These are phyloP conservation scores for Cubamyces lactineus DNA, from an alignment of 768 basidiomycete species.

Conservation along the genomic window DNA sequence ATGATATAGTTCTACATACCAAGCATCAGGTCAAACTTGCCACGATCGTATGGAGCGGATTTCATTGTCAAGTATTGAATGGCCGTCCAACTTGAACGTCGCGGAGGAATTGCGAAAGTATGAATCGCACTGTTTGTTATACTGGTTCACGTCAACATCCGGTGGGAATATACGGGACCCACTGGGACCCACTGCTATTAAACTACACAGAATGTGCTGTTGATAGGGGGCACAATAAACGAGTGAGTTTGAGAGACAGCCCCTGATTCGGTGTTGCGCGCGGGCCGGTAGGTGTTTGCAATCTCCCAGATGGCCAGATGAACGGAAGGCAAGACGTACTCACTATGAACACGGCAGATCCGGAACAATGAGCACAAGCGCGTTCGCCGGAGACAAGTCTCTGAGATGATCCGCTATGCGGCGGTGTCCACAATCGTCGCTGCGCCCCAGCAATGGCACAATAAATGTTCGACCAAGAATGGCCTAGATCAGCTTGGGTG, in stretches of 20 bases:
- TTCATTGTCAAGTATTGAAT: no score
- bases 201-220: not conserved
- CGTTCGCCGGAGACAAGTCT: not conserved
- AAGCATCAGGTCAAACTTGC: no score
- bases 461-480: constrained; percentile 15
- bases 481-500: constrained; percentile 13
- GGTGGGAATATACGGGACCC: constrained; percentile 29
- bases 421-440: constrained; percentile 11
- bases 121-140: not conserved
- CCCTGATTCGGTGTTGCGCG: no score
- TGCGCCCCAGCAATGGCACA: constrained; percentile 1
- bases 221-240: no score
- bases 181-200: constrained; percentile 34
- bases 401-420: constrained; percentile 12
- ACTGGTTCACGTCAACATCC: not conserved
- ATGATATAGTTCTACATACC: no score
- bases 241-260: no score
- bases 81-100: no score
- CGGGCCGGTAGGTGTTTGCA: no score
- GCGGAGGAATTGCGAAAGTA: no score
- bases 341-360: not conserved
- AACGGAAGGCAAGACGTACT: no score
- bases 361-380: constrained; percentile 7
- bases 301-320: no score
- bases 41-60: no score